Conservation (phyloP, 2,329 filamentous ascomycete species). For the Aspergillus sp. region DNA sequence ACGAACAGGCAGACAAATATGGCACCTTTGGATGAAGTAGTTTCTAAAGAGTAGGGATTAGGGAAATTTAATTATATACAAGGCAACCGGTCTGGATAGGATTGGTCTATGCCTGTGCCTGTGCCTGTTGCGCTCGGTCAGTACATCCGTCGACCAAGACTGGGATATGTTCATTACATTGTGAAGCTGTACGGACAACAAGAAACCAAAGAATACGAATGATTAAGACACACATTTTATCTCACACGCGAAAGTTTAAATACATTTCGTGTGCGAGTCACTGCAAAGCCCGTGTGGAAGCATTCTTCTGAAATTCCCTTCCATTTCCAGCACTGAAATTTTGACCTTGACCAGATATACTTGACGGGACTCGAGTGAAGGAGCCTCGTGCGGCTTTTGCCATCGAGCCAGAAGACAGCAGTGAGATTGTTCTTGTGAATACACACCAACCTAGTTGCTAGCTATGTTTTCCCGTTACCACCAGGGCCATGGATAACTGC, state of each 20-base stretch:
- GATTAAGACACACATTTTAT: too few species aligned
- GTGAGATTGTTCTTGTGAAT: neutral
- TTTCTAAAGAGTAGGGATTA: too few species aligned
- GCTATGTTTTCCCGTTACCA: neutral
- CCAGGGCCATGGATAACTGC: neutral
- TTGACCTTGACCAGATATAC: neutral
- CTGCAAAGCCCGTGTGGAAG: neutral
- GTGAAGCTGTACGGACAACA: too few species aligned
- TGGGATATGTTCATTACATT: too few species aligned
- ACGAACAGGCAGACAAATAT: neutral
- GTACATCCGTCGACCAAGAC: too few species aligned
- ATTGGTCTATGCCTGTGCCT: too few species aligned
- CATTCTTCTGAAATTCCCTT: neutral
- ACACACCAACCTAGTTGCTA: neutral
- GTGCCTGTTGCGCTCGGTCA: too few species aligned
- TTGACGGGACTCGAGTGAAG: neutral
- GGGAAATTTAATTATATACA: too few species aligned
- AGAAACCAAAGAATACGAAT: too few species aligned
- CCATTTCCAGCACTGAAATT: neutral
- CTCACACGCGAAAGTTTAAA: too few species aligned
- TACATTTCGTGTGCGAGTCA: neutral
- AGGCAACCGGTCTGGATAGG: too few species aligned
- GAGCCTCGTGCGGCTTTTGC: neutral
- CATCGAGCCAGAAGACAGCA: constrained; percentile 1
- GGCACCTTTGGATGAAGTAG: neutral